Percentiles rank a stretch among this genome's conserved stretches.
Evolutionary conservation across 768 basidiomycete genomes (phyloP).

Genomic region (Hypholoma fasciculare): DNA sequence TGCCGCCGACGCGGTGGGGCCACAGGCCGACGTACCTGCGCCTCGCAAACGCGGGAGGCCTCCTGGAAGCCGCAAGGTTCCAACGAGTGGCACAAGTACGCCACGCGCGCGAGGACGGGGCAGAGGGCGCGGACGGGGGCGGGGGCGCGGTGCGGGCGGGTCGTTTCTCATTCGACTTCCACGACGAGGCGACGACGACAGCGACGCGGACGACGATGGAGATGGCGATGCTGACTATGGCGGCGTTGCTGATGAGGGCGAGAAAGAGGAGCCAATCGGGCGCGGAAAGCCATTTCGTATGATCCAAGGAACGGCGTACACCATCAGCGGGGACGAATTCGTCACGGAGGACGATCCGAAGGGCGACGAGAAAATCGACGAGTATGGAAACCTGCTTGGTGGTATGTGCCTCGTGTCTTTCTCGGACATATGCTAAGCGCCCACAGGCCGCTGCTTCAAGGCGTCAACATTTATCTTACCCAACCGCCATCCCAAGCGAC

Average conservation of each 20-base stretch:
- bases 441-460: constrained; percentile 82
- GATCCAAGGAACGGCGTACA: constrained; percentile 72
- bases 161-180: constrained; percentile 23
- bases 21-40: constrained; percentile 28
- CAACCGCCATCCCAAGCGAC: constrained; percentile 76
- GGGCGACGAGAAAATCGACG: constrained; percentile 92
- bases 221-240: constrained; percentile 23
- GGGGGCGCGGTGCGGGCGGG: constrained; percentile 17
- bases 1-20: constrained; percentile 31
- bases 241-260: constrained; percentile 36
- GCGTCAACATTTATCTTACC: constrained; percentile 87
- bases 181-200: constrained; percentile 36
- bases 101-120: constrained; percentile 28
- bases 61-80: constrained; percentile 31
- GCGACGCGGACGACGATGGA: constrained; percentile 14
- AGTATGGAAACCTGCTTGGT: constrained; percentile 78
- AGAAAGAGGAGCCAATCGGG: constrained; percentile 42
- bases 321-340: constrained; percentile 90
- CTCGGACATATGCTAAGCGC: not conserved
- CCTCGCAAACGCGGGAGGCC: constrained; percentile 42
- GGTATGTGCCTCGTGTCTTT: constrained; percentile 22
- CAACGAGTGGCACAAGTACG: constrained; percentile 16
- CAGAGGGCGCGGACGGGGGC: constrained; percentile 36
- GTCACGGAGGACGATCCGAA: constrained; percentile 79
- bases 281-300: constrained; percentile 71